Conservation (phyloP, 495 filamentous ascomycete genomes). For the Trichoderma reesei region DNA sequence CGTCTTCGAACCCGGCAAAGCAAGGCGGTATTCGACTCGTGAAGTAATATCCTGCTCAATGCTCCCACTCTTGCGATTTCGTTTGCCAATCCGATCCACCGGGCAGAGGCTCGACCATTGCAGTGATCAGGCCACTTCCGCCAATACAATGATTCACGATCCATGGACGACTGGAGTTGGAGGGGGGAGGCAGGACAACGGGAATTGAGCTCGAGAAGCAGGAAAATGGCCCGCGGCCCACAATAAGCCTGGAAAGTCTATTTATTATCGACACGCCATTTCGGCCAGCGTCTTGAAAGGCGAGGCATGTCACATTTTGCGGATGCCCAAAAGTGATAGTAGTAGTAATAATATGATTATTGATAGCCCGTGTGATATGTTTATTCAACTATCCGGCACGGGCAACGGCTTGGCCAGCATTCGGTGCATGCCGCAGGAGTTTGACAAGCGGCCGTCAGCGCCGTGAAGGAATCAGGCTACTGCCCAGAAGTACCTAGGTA, state of each 20-base stretch:
- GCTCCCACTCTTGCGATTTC: too few species aligned
- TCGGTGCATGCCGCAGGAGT: neutral
- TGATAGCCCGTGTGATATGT: too few species aligned
- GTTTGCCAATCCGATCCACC: neutral
- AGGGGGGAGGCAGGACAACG: neutral
- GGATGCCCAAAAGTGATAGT: too few species aligned
- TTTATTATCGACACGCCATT: conserved; percentile 3
- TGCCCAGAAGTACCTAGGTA: too few species aligned
- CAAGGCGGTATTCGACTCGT: too few species aligned
- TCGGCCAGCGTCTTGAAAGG: neutral
- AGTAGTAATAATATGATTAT: too few species aligned
- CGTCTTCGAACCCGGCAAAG: too few species aligned
- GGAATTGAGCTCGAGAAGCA: neutral
- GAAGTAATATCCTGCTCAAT: too few species aligned
- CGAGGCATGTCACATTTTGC: neutral
- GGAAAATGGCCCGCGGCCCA: neutral
- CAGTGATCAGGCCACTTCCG: neutral
- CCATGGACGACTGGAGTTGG: neutral
- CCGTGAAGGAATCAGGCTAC: too few species aligned
- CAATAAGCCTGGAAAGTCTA: neutral
- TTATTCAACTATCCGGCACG: neutral
- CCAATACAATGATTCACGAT: neutral
- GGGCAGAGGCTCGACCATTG: neutral
- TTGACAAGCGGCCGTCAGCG: neutral
- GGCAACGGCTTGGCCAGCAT: neutral